A percentile compares a stretch with the other conserved stretches of the same genome.
These are phyloP conservation scores for Chaetomiaceae sp. DNA, from an alignment of 2,329 filamentous ascomycete species.

Conservation along the genomic window DNA sequence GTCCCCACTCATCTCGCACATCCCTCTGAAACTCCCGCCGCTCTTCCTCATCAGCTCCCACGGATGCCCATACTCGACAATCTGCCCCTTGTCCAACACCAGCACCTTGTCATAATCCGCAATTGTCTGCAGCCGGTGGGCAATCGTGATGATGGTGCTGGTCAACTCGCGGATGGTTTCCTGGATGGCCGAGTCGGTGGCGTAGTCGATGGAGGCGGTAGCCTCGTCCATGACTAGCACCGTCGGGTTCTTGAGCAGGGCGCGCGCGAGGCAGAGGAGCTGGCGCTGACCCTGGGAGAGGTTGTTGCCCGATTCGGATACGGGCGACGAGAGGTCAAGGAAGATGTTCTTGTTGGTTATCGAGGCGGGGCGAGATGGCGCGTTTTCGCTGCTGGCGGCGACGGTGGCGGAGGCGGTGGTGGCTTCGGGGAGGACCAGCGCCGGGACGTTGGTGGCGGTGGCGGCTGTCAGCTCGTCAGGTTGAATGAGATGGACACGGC, in stretches of 20 bases:
- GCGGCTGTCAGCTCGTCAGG: slow-evolving; percentile 44
- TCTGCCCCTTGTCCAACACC: slow-evolving; percentile 81
- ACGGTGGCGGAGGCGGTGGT: slow-evolving; percentile 8
- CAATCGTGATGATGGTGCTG: slow-evolving; percentile 94
- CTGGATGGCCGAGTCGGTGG: slow-evolving; percentile 92
- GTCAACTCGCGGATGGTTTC: slow-evolving; percentile 90
- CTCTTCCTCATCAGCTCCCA: slow-evolving; percentile 69
- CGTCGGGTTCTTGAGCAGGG: slow-evolving; percentile 83
- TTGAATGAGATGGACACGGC: slow-evolving; percentile 82
- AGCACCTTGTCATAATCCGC: slow-evolving; percentile 98
- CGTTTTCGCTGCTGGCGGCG: not conserved
- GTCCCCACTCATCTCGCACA: slow-evolving; percentile 64
- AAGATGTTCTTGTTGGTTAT: slow-evolving; percentile 92
- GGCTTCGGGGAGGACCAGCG: slow-evolving; percentile 21
- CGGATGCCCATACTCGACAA: slow-evolving; percentile 89
- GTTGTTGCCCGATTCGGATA: slow-evolving; percentile 89
- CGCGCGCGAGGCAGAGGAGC: slow-evolving; percentile 86
- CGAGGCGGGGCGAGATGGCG: slow-evolving; percentile 32
- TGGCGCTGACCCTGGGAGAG: slow-evolving; percentile 95
- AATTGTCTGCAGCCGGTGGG: slow-evolving; percentile 92
- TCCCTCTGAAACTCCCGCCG: slow-evolving; percentile 45
- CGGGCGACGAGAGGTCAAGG: slow-evolving; percentile 74
- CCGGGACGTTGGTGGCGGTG: slow-evolving; percentile 28
- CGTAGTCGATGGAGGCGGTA: slow-evolving; percentile 95
- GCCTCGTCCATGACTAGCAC: slow-evolving; percentile 99